Evolutionary conservation across 805 yeast genomes (phyloP), one percentile per base, ranked within the genome.

Genomic region (Sugiyamaella valdiviana): DNA sequence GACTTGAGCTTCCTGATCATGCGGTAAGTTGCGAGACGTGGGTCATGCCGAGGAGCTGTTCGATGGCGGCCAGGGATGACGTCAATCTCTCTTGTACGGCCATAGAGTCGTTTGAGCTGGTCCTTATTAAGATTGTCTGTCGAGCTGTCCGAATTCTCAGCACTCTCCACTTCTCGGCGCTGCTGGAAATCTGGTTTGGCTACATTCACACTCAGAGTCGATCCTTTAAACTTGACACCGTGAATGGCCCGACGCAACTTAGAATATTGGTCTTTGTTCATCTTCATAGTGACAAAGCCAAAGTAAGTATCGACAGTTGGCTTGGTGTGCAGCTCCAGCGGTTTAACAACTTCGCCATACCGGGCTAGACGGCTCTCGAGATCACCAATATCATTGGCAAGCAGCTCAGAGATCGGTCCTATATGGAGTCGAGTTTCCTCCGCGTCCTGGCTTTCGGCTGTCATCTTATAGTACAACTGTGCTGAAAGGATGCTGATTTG

Each of bases 201-300:
- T 40, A 68, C 63, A 45, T 75, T 79, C 7, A 91, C 66, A 2
- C 71, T 70, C 32, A 91, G 64, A 46, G 74, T 78, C 21, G 83
- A 73, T 2, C 95, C 95, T 74, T 85, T 87, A 66, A 75, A 91
- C 21, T 75, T 76, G 1, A 83, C 77, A 24, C 90, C 93, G 61
- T 87, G 77, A 54, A 86, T 74, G 0, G 84, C 70, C 5, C 67
- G 63, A 50, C 75, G 74, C 45, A 91, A 65, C 42, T 75, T 76
- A 1, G 65, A 67, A 47, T 74, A 78, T 32, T 73, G 69, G 17
- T 67, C 64, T 2, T 71, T 69, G 1, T 72, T 63, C 10, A 82
- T 63, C n/a, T 70, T 66, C 64, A 91, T 68, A 19, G 84, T 79
- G 1, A 85, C 63, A 54, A 75, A 88, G 1, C 82, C 96, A 68